Evolutionary conservation across 2,329 filamentous ascomycete genomes (phyloP), one percentile per base, ranked within the genome.

Genomic region (Alternaria infectoria): DNA sequence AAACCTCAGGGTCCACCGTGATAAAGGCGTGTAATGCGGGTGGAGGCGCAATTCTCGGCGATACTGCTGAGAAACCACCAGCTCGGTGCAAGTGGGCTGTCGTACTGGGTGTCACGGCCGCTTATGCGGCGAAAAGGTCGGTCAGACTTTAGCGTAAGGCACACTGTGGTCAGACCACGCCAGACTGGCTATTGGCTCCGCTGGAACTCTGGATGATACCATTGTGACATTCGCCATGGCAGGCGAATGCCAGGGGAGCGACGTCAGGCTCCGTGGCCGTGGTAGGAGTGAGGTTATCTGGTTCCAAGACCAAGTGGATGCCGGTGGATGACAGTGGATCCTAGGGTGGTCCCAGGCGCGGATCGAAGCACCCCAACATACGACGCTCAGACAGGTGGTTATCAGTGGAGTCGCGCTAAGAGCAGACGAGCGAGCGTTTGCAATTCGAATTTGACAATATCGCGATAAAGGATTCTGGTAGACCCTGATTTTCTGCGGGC

Each of bases 371-470:
- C 60, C 54, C 57, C 61, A 61, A 62, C 49, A 49, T 55, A 50
- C 50, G 57, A 61, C 57, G 66, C 61, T 60, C 25, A 36, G 52
- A 55, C 59, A 59, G 43, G 26, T 61, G 62, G 59, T 61, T 69
- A 69, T 69, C 65, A 69, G 67, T 66, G 67, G 65, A 69, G 65
- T 60, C 54, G 49, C 55, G 51, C 67, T 61, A 69, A 51, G 1
- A 36, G 19, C 50, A 23, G 28, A 40, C 25, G 61, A 55, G 52
- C 28, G 54, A 62, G 64, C 36, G 45, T 47, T 52, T 50, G 30
- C 51, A 55, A 56, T 50, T 61, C 28, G 25, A 54, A 61, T 59
- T 49, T 54, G 54, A 63, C 60, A 52, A 66, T 47, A 40, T 15
- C 43, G 36, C 21, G 61, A 66, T 64, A 61, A 64, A 54, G 64